phyloP scores from a whole-genome alignment of 2,329 filamentous ascomycete species.

The Exophiala aquamarina region DNA sequence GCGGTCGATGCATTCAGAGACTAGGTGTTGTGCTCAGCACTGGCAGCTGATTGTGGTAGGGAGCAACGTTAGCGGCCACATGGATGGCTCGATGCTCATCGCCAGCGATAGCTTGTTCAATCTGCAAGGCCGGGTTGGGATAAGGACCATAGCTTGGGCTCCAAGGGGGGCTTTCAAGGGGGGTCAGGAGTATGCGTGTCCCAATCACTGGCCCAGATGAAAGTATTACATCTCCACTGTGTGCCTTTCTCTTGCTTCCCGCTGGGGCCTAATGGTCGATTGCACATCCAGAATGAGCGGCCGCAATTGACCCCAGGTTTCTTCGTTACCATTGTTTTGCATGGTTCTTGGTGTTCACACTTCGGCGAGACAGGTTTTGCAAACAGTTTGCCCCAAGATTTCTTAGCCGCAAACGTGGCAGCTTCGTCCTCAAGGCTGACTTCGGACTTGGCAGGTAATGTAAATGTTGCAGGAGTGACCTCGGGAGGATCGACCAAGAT shows the following conservation, averaged over 20 bases:
- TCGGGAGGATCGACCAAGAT: neutral
- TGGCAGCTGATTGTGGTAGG: no score
- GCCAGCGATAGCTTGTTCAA: no score
- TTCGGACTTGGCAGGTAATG: slow-evolving; percentile 9
- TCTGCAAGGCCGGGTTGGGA: no score
- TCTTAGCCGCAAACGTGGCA: slow-evolving; percentile 66
- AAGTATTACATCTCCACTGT: slow-evolving; percentile 84
- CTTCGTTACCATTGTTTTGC: slow-evolving; percentile 79
- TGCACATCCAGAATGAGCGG: slow-evolving; percentile 66
- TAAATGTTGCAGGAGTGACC: slow-evolving; percentile 3
- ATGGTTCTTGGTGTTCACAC: slow-evolving; percentile 88
- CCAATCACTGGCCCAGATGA: slow-evolving; percentile 70
- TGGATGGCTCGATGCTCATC: no score
- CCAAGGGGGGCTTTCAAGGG: slow-evolving; percentile 9
- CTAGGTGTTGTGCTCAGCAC: no score
- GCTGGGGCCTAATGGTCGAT: slow-evolving; percentile 78
- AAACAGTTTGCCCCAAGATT: slow-evolving; percentile 84
- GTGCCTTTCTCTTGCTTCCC: slow-evolving; percentile 82
- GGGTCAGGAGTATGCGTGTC: slow-evolving; percentile 36
- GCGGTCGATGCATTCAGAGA: no score
- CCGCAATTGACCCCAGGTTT: slow-evolving; percentile 82
- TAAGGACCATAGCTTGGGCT: no score
- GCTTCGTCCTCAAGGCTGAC: slow-evolving; percentile 46
- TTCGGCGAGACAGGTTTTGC: slow-evolving; percentile 70
- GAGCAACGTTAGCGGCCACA: no score